Base-by-base conservation (phyloP, 1,284 basidiomycete species). In the Ganoderma lucidum region DNA sequence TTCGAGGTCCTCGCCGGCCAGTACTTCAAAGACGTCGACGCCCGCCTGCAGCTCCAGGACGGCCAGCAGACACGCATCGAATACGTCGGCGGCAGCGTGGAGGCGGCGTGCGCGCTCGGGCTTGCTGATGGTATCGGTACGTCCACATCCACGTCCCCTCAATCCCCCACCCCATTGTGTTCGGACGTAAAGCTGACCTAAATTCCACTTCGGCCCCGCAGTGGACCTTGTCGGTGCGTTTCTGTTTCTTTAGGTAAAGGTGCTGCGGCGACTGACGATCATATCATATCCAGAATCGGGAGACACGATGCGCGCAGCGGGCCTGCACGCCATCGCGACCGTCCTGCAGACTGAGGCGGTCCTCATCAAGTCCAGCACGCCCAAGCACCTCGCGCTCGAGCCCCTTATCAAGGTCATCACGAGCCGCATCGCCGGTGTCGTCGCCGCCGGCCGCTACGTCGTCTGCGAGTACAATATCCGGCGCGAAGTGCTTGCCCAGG, bases 281-380 rank as follows among this genome's bases (percentile, higher is more conserved):
- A 10, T 42, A 10, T 80, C 48, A 35, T 35, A 3, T 35, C 23
- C 23, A 96, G 97, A 99, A 82, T 98, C 96, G n/a, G 97, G 97
- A 39, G 98, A 99, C 77, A 99, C 97, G 1, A 99, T 99, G 98
- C 95, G 97, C 55, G 98, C 97, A 32, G 97, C 97, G 2, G 97
- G 97, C 61, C 86, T 99, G 65, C 94, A 95, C 81, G 90, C 96
- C 41, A 98, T 99, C 78, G 93, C 92, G 58, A 97, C 96, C 2
- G 82, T 99, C 17, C 88, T 99, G 67, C 81, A 90, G 59, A 95
- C 96, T 0, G 94, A 99, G 83, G 97, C 97, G 3, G 95, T 98
- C 65, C 89, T 99, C 59, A 98, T 99, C 85, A 93, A 91, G 70
- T 95, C 96, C 1, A 84, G 83, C 65, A 85, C 83, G 9, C 88